Percentiles rank a stretch among this genome's conserved stretches.
Evolutionary conservation across 805 yeast genomes (phyloP).

Genomic region (Barnettozyma sp.): DNA sequence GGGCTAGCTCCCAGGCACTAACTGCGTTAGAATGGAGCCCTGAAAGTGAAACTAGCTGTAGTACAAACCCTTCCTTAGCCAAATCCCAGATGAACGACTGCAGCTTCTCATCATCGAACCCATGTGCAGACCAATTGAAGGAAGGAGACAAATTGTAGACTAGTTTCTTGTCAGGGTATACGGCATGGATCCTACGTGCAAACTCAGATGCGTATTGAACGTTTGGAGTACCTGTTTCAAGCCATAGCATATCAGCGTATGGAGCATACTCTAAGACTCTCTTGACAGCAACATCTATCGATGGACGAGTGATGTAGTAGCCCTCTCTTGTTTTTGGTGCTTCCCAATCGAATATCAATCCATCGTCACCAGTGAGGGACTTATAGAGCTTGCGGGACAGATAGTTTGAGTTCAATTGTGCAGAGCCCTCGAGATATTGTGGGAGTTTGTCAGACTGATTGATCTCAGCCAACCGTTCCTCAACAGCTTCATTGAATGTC

Average conservation of each 20-base stretch:
- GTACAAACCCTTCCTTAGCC: slow-evolving; percentile 83
- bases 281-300: slow-evolving; percentile 73
- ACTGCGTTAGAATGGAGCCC: slow-evolving; percentile 95
- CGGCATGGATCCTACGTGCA: slow-evolving; percentile 80
- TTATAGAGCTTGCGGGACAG: slow-evolving; percentile 11
- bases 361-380: slow-evolving; percentile 19
- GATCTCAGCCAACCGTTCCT: slow-evolving; percentile 15
- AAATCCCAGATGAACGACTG: slow-evolving; percentile 83
- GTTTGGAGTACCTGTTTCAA: slow-evolving; percentile 96
- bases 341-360: slow-evolving; percentile 45
- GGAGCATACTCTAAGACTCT: slow-evolving; percentile 95
- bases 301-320: slow-evolving; percentile 40
- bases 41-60: slow-evolving; percentile 97
- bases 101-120: slow-evolving; percentile 60
- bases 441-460: slow-evolving; percentile 26
- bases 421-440: slow-evolving; percentile 19
- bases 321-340: slow-evolving; percentile 55
- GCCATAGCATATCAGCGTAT: slow-evolving; percentile 93
- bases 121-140: slow-evolving; percentile 98
- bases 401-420: slow-evolving; percentile 12
- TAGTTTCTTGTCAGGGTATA: slow-evolving; percentile 87
- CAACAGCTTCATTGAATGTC: slow-evolving; percentile 47
- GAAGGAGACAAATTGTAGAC: slow-evolving; percentile 96
- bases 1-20: slow-evolving; percentile 79
- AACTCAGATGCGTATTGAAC: slow-evolving; percentile 90